Evolutionary conservation across 1,284 basidiomycete genomes (phyloP).

Genomic region (Fistulinella cinereoalba): DNA sequence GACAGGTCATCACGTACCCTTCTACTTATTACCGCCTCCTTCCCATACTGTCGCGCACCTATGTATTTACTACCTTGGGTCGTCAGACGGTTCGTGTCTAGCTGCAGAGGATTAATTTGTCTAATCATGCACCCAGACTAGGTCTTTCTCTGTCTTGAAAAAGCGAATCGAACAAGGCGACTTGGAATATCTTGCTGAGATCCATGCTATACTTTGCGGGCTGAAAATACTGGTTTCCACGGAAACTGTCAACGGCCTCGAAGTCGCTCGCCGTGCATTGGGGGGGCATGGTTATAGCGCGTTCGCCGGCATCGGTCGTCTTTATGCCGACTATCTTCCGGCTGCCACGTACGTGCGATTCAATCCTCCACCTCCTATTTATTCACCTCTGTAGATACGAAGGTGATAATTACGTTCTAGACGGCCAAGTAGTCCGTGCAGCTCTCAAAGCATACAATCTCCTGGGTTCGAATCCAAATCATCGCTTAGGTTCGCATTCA

Average conservation of each 20-base stretch:
- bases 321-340: slow-evolving; percentile 67
- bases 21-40: slow-evolving; percentile 69
- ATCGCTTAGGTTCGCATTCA: slow-evolving; percentile 47
- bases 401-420: slow-evolving; percentile 76
- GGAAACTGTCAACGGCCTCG: slow-evolving; percentile 56
- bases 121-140: slow-evolving; percentile 35
- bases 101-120: background rate
- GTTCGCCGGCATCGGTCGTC: slow-evolving; percentile 61
- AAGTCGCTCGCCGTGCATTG: slow-evolving; percentile 67
- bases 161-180: slow-evolving; percentile 54
- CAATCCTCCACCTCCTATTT: too few relatives aligned
- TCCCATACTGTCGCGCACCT: slow-evolving; percentile 65
- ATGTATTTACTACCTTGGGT: slow-evolving; percentile 70
- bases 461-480: slow-evolving; percentile 20
- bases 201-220: slow-evolving; percentile 70
- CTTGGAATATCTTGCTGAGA: slow-evolving; percentile 59
- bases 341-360: slow-evolving; percentile 61
- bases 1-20: slow-evolving; percentile 67
- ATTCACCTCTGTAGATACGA: too few relatives aligned
- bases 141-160: slow-evolving; percentile 50
- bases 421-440: slow-evolving; percentile 69
- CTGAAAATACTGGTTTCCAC: slow-evolving; percentile 65
- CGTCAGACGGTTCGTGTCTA: slow-evolving; percentile 50
- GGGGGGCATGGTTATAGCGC: slow-evolving; percentile 78
- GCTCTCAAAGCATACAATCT: slow-evolving; percentile 57